These are phyloP conservation scores for Populus simonii DNA, from an alignment of 345 rosid genomes.

Conservation along the genomic window DNA sequence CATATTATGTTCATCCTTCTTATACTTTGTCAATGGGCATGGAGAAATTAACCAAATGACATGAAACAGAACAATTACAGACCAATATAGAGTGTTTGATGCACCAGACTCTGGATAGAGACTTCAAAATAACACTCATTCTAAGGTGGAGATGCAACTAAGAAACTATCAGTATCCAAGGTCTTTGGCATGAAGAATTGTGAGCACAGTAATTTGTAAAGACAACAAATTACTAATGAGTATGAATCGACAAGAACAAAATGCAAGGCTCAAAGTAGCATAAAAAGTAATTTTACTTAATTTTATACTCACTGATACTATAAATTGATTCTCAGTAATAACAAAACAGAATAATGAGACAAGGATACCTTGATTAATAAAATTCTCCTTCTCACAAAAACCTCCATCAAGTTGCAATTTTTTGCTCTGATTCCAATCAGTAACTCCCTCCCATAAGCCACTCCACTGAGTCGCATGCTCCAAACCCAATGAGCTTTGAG, in stretches of 20 bases:
- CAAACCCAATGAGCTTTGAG: slow-evolving; percentile 25
- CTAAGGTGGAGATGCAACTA: background rate
- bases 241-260: background rate
- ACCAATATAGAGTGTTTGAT: background rate
- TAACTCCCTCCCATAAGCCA: slow-evolving; percentile 32
- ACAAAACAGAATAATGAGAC: background rate
- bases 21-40: background rate
- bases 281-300: background rate
- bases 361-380: slow-evolving; percentile 38
- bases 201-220: background rate
- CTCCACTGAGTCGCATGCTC: slow-evolving; percentile 23
- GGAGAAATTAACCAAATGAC: background rate
- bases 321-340: background rate
- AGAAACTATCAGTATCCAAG: background rate
- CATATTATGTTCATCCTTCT: background rate
- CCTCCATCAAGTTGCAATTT: slow-evolving; percentile 20
- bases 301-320: background rate
- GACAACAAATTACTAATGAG: background rate
- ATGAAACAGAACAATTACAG: background rate
- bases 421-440: slow-evolving; percentile 28
- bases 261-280: background rate
- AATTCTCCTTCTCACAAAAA: slow-evolving; percentile 29
- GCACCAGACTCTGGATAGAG: background rate
- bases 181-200: too few species aligned
- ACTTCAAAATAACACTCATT: background rate